Conservation (phyloP, 306 rosid species). For the Cucumis melo region DNA sequence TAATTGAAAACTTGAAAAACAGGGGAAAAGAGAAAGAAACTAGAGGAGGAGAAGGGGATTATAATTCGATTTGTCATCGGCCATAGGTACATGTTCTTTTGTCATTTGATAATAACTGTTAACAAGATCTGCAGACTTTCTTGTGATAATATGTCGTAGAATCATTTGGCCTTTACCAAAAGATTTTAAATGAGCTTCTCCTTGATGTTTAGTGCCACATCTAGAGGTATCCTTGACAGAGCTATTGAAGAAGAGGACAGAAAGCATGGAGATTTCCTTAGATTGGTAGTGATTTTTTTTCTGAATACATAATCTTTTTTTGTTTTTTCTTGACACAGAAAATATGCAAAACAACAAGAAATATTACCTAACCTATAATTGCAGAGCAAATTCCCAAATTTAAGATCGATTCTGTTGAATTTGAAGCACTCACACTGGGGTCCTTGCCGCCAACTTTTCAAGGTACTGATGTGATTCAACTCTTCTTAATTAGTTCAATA, state of each 20-base stretch:
- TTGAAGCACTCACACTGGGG: no score
- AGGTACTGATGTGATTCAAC: no score
- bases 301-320: background rate
- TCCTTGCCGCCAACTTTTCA: no score
- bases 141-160: background rate
- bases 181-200: background rate
- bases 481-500: no score
- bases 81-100: no score
- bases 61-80: constrained; percentile 88
- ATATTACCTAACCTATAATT: no score
- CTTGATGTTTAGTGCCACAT: constrained; percentile 59
- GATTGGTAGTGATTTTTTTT: constrained; percentile 50
- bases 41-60: constrained; percentile 97
- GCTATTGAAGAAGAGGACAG: constrained; percentile 93
- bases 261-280: constrained; percentile 89
- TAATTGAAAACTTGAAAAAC: constrained; percentile 15
- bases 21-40: constrained; percentile 88
- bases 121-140: background rate
- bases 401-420: no score
- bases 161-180: background rate
- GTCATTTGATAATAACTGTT: background rate
- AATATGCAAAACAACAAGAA: no score
- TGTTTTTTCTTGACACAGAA: no score
- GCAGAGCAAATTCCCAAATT: no score
- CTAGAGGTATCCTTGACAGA: constrained; percentile 95